phyloP scores from a whole-genome alignment of 129 eudicot genomes.

The Flaveria linearis region DNA sequence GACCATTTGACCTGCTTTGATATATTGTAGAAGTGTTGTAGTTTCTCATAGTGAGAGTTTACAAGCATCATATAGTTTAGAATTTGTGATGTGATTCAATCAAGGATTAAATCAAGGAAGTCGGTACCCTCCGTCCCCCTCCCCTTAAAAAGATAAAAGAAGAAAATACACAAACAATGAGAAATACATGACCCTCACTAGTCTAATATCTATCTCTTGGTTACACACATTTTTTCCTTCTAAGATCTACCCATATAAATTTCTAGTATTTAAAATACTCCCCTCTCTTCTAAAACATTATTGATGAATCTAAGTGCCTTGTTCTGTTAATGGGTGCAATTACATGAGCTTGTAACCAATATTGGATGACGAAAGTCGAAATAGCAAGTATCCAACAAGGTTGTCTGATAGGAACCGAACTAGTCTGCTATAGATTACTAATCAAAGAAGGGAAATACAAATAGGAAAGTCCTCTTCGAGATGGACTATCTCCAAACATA shows the following conservation, averaged over 20 bases:
- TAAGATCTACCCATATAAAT: not conserved
- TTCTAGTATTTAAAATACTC: not conserved
- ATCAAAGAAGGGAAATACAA: too few species aligned
- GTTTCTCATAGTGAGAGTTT: not conserved
- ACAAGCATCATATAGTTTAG: not conserved
- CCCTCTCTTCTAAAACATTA: not conserved
- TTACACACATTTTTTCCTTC: not conserved
- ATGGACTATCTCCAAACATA: too few species aligned
- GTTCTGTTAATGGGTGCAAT: not conserved
- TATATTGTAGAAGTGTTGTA: not conserved
- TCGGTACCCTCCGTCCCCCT: too few species aligned
- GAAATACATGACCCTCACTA: not conserved
- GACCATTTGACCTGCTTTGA: not conserved
- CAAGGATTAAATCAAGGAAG: not conserved
- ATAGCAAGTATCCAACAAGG: constrained; percentile 18
- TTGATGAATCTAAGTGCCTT: not conserved
- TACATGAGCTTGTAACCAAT: constrained; percentile 4
- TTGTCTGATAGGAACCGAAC: not conserved
- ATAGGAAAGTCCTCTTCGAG: too few species aligned
- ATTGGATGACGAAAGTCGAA: not conserved
- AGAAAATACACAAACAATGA: not conserved
- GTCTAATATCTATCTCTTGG: not conserved
- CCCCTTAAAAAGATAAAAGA: too few species aligned
- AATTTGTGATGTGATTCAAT: not conserved
- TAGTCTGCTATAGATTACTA: too few species aligned